phyloP scores from a whole-genome alignment of 805 yeast genomes.

The Candida parachauliodes region DNA sequence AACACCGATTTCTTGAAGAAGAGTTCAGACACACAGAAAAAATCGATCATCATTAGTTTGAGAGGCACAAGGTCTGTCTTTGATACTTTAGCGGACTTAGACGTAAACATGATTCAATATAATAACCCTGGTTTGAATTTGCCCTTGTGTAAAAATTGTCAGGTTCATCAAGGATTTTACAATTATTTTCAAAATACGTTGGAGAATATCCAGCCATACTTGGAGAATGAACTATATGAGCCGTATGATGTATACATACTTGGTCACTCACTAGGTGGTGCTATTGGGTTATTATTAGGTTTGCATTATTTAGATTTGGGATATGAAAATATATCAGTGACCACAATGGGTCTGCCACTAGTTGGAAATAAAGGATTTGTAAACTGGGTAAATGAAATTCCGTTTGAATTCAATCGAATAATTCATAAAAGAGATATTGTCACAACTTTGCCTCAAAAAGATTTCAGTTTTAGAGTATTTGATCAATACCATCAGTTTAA shows the following conservation, averaged over 20 bases:
- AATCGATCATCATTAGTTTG: conserved; percentile 32
- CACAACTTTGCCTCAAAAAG: conserved; percentile 23
- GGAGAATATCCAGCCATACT: conserved; percentile 18
- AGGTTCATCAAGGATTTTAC: conserved; percentile 37
- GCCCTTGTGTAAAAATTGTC: conserved; percentile 31
- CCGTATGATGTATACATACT: conserved; percentile 17
- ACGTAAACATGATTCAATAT: conserved; percentile 32
- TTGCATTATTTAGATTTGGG: conserved; percentile 35
- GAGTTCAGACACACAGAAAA: conserved; percentile 10
- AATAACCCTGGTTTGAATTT: conserved; percentile 18
- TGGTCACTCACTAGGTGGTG: conserved; percentile 41
- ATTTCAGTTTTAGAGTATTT: conserved; percentile 12
- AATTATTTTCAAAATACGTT: conserved; percentile 27
- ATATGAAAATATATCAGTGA: conserved; percentile 24
- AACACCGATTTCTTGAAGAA: neutral
- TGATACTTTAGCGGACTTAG: conserved; percentile 38
- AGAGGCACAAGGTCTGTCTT: conserved; percentile 42
- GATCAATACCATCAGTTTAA: conserved; percentile 30
- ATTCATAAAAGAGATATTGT: conserved; percentile 25
- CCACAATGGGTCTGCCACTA: conserved; percentile 45
- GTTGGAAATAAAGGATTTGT: conserved; percentile 38
- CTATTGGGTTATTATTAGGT: conserved; percentile 35
- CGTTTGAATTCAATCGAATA: conserved; percentile 21
- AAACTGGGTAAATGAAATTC: conserved; percentile 25
- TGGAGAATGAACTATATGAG: conserved; percentile 19